phyloP scores from a whole-genome alignment of 1,284 basidiomycete species.

The Rhizoctonia solani region DNA sequence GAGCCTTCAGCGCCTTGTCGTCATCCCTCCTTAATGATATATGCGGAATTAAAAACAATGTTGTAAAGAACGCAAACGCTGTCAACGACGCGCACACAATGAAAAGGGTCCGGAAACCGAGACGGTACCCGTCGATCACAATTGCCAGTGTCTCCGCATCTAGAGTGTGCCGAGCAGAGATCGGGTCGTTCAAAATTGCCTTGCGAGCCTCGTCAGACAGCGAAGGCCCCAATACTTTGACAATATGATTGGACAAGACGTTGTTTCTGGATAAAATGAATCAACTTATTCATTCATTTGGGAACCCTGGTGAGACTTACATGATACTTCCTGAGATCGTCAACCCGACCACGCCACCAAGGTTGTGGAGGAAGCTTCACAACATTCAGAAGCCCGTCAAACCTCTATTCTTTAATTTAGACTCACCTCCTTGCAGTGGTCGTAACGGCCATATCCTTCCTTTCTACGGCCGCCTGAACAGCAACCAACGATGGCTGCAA shows the following conservation, averaged over 20 bases:
- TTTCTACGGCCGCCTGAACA: conserved; percentile 45
- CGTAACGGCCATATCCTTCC: conserved; percentile 46
- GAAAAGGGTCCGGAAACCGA: background rate
- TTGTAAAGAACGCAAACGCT: background rate
- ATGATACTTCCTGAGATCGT: background rate
- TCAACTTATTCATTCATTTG: background rate
- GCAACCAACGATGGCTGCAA: conserved; percentile 42
- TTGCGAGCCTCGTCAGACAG: background rate
- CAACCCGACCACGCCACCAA: conserved; percentile 46
- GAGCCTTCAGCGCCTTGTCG: background rate
- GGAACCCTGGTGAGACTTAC: background rate
- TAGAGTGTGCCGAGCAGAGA: background rate
- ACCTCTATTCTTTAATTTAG: background rate
- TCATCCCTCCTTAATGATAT: background rate
- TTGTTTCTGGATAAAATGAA: background rate
- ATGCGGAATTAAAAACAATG: background rate
- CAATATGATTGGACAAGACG: background rate
- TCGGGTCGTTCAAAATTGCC: background rate
- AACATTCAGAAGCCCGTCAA: background rate
- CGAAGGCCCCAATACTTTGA: background rate
- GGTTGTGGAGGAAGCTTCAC: conserved; percentile 45
- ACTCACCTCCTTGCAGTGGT: conserved; percentile 42
- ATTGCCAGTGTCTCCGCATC: background rate
- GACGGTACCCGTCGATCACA: background rate
- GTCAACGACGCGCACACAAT: background rate